Evolutionary conservation across 2,329 filamentous ascomycete genomes (phyloP), one percentile per base, ranked within the genome.

Genomic region (Cercospora sesami): DNA sequence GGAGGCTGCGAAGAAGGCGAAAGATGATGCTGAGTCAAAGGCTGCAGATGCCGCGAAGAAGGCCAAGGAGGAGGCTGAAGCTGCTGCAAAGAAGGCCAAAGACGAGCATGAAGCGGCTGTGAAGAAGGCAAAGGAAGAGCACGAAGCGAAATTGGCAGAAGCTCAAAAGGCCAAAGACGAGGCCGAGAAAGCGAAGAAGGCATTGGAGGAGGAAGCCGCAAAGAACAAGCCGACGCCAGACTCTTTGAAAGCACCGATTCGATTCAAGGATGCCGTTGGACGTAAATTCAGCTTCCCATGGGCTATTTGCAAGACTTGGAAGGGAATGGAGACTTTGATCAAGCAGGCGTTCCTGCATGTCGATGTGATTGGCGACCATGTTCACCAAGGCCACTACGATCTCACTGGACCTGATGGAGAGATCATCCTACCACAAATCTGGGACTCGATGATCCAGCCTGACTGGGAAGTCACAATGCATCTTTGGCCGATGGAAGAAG

Each of bases 281-380:
- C 87, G 94, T 72, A 97, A 96, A 79, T 97, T 96, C 79, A 95
- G 89, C 80, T 97, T 97, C 76, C 94, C 94, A 1, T 97, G 90
- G 80, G 88, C 94, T 71, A 79, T 96, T 31, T 97, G 93, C 79
- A 88, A 89, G 75, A 95, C 90, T 2, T 77, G 75, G 76, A 78
- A 83, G 78, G 81, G 82, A 39, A 83, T 84, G 82, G 81, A 83
- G 70, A 76, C 77, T 31, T 77, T 84, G 59, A 83, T 84, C 77
- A 81, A 81, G 70, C 82, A 84, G 74, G 82, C 83, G 21, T 84
- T 84, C 74, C 72, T 81, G 23, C 81, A 83, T 68, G 79, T 83
- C 31, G 82, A 83, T 61, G 75, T 79, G 30, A 80, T 84, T 30
- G 80, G 81, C 39, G 78, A 79, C 45, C 81, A 83, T 66, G 81